Evolutionary conservation across 2,329 filamentous ascomycete species (phyloP).

Genomic region (Aspergillus bombycis): DNA sequence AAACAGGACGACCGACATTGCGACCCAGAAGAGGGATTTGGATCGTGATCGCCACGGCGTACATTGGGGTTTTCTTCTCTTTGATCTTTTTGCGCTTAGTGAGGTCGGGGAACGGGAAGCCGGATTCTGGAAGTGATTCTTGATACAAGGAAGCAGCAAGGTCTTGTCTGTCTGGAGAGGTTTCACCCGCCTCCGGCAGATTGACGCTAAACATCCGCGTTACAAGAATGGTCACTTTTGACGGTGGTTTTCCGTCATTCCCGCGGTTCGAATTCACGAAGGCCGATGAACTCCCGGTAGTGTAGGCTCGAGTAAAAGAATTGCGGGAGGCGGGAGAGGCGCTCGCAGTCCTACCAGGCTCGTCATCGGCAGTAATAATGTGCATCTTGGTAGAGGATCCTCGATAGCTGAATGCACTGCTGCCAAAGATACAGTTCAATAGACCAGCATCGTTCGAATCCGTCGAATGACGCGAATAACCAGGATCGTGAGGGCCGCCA

Average conservation of each 20-base stretch:
- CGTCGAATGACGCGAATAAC: conserved; percentile 41
- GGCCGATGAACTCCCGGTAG: conserved; percentile 40
- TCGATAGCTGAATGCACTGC: conserved; percentile 59
- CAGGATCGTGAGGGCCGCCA: conserved; percentile 35
- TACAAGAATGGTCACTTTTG: conserved; percentile 58
- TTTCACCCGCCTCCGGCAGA: conserved; percentile 50
- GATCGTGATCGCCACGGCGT: conserved; percentile 60
- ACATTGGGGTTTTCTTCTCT: conserved; percentile 61
- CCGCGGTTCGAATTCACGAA: conserved; percentile 25
- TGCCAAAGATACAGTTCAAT: conserved; percentile 65
- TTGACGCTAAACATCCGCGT: conserved; percentile 64
- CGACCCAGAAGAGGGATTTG: conserved; percentile 52
- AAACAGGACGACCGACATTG: conserved; percentile 37
- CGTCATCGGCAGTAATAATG: conserved; percentile 52
- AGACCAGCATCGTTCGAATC: conserved; percentile 57
- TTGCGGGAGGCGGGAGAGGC: conserved; percentile 35
- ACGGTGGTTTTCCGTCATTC: conserved; percentile 42
- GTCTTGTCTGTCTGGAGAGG: conserved; percentile 39
- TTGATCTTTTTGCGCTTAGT: conserved; percentile 51
- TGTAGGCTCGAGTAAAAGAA: conserved; percentile 42
- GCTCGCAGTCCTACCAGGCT: conserved; percentile 28
- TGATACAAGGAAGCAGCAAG: conserved; percentile 34
- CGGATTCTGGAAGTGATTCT: conserved; percentile 38
- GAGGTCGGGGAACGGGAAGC: conserved; percentile 43
- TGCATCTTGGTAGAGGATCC: conserved; percentile 65